Evolutionary conservation across 2,329 filamentous ascomycete genomes (phyloP).

Genomic region (Bipolaris victoriae): DNA sequence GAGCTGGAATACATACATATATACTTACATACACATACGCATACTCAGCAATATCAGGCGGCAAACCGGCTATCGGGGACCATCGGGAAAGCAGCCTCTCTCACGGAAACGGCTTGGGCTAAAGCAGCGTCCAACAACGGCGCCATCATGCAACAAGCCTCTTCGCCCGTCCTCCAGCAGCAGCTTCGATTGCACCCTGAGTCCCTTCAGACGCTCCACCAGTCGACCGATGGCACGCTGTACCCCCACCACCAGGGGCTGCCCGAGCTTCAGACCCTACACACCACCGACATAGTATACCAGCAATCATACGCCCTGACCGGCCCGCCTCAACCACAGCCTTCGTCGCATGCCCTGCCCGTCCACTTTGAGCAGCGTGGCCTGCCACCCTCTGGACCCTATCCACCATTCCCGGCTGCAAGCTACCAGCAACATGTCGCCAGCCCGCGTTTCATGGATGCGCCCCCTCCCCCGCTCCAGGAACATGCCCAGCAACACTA

Average conservation of each 20-base stretch:
- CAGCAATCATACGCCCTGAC: conserved; percentile 28
- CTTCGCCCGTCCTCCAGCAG: conserved; percentile 28
- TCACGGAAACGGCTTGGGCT: conserved; percentile 19
- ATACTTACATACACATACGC: neutral
- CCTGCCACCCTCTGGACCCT: conserved; percentile 30
- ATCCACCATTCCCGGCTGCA: conserved; percentile 29
- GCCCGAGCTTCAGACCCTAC: conserved; percentile 50
- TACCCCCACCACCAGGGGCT: conserved; percentile 33
- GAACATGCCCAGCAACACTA: conserved; percentile 26
- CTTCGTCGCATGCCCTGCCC: conserved; percentile 24
- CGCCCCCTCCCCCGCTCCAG: conserved; percentile 23
- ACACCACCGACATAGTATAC: conserved; percentile 38
- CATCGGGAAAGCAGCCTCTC: conserved; percentile 9
- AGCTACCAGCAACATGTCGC: conserved; percentile 35
- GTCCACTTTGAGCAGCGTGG: conserved; percentile 47
- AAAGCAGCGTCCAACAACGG: conserved; percentile 35
- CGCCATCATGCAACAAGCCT: conserved; percentile 34
- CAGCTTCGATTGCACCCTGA: conserved; percentile 35
- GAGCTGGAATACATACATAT: neutral
- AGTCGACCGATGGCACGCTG: conserved; percentile 33
- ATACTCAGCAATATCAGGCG: neutral
- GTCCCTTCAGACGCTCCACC: conserved; percentile 39
- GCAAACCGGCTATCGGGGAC: conserved; percentile 6
- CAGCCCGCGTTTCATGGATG: conserved; percentile 33
- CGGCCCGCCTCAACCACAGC: conserved; percentile 28